Percentiles rank a stretch among this genome's conserved stretches.
Evolutionary conservation across 352 stramenopile species (phyloP).

Genomic region (Phytophthora ramorum): DNA sequence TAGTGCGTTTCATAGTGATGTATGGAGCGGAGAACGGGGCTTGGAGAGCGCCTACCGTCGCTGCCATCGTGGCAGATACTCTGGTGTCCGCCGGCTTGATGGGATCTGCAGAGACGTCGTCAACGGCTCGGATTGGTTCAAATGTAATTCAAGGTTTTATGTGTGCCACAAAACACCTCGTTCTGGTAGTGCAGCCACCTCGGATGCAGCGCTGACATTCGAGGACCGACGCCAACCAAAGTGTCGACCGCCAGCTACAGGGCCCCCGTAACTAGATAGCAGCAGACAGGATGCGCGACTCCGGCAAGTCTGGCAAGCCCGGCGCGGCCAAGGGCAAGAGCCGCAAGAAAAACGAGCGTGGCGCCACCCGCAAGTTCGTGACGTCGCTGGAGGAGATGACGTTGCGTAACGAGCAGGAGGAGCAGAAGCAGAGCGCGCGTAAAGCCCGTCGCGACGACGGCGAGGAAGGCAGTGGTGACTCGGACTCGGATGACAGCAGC

Average conservation of each 20-base stretch:
- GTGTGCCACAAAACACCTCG: constrained; percentile 8
- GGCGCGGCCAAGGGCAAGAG: constrained; percentile 58
- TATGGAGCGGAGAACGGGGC: background rate
- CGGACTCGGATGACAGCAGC: constrained; percentile 57
- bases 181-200: constrained; percentile 29
- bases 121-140: background rate
- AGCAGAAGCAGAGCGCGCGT: constrained; percentile 72
- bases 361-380: constrained; percentile 78
- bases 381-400: constrained; percentile 87
- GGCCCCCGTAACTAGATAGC: constrained; percentile 1
- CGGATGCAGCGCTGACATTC: constrained; percentile 11
- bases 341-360: constrained; percentile 81
- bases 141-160: background rate
- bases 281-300: constrained; percentile 53
- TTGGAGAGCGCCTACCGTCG: constrained; percentile 34
- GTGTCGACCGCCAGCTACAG: background rate
- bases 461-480: constrained; percentile 49
- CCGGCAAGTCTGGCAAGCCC: constrained; percentile 51
- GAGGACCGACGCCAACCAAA: constrained; percentile 31
- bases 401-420: constrained; percentile 73
- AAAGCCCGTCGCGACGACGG: constrained; percentile 72
- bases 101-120: background rate
- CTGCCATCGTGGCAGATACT: constrained; percentile 29
- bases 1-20: background rate
- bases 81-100: background rate